These are phyloP conservation scores for Ormosia emarginata DNA, from an alignment of 306 rosid genomes.

Conservation along the genomic window DNA sequence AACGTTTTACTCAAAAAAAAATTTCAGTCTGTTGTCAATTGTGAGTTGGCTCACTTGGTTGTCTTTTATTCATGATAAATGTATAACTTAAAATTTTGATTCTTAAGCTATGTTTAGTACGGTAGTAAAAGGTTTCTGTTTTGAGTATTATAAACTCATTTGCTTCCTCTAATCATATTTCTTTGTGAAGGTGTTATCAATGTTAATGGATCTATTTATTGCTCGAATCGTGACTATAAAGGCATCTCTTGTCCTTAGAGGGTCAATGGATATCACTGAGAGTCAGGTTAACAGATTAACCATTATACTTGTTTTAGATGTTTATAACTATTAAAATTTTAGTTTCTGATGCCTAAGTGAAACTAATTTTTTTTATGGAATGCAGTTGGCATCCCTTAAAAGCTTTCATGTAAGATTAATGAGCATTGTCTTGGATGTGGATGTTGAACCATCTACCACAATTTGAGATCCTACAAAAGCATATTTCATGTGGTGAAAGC, in stretches of 20 bases:
- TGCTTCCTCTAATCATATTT: constrained; percentile 17
- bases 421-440: constrained; percentile 99
- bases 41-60: no score
- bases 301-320: constrained; percentile 2
- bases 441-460: constrained; percentile 98
- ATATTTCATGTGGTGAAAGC: constrained; percentile 96
- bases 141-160: constrained; percentile 10
- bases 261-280: constrained; percentile 66
- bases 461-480: constrained; percentile 99
- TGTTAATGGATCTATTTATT: constrained; percentile 99
- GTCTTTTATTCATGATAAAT: no score
- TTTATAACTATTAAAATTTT: constrained; percentile 8
- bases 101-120: no score
- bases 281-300: constrained; percentile 59
- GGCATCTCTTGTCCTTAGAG: constrained; percentile 93
- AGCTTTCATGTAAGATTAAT: constrained; percentile 94
- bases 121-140: not conserved
- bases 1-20: no score
- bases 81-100: no score
- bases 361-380: constrained; percentile 18
- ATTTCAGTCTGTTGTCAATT: no score
- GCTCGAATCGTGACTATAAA: constrained; percentile 96
- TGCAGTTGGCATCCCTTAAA: constrained; percentile 91
- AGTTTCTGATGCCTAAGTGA: constrained; percentile 29
- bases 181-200: constrained; percentile 88